Conservation (phyloP, 257 asterid genomes). For the Echium plantagineum region DNA sequence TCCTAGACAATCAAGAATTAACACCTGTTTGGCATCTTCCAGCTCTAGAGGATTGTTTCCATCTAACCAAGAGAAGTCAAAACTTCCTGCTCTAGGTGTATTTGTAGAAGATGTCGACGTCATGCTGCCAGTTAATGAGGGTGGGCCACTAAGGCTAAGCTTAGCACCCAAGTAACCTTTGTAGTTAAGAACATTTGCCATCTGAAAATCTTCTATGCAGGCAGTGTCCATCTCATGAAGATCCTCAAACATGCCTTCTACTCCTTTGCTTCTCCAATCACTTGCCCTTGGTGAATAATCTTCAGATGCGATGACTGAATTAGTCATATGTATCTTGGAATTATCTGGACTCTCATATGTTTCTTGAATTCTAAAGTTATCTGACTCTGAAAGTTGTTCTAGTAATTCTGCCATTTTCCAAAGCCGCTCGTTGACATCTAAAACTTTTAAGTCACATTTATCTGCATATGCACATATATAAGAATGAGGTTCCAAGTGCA, state of each 20-base stretch:
- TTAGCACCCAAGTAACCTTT: slow-evolving; percentile 59
- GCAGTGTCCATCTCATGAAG: slow-evolving; percentile 99
- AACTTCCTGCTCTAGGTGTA: slow-evolving; percentile 76
- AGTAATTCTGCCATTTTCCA: slow-evolving; percentile 71
- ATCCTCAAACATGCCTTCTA: slow-evolving; percentile 91
- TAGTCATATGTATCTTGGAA: slow-evolving; percentile 32
- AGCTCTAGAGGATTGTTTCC: slow-evolving; percentile 51
- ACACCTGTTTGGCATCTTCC: slow-evolving; percentile 77
- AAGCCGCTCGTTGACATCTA: slow-evolving; percentile 78
- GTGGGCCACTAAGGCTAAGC: slow-evolving; percentile 65
- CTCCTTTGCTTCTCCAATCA: slow-evolving; percentile 72
- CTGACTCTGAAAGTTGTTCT: slow-evolving; percentile 67
- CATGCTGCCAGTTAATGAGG: slow-evolving; percentile 88
- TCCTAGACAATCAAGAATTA: slow-evolving; percentile 9
- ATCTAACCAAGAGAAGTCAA: slow-evolving; percentile 67
- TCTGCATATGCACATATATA: slow-evolving; percentile 92
- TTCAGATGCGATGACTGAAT: slow-evolving; percentile 39
- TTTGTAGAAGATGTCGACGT: slow-evolving; percentile 74
- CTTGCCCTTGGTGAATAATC: slow-evolving; percentile 53
- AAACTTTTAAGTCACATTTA: slow-evolving; percentile 55
- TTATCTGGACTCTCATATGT: slow-evolving; percentile 45
- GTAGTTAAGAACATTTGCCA: slow-evolving; percentile 44
- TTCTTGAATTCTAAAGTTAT: slow-evolving; percentile 36
- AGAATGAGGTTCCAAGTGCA: slow-evolving; percentile 87
- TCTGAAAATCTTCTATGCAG: slow-evolving; percentile 71